Base-by-base conservation (phyloP, 2,329 filamentous ascomycete genomes). In the Cercospora sp. region DNA sequence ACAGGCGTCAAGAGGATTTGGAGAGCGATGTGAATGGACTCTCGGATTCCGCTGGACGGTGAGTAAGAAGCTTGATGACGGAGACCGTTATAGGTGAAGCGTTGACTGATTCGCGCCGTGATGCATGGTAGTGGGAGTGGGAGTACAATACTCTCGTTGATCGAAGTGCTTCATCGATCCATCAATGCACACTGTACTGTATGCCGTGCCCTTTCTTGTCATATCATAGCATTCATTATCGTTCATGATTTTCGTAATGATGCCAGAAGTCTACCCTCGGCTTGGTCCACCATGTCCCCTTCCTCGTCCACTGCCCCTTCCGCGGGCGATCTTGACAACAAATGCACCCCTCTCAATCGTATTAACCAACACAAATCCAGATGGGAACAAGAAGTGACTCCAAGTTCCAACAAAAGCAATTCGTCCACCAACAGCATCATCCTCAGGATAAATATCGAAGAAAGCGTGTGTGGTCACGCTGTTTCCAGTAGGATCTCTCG, bases 361-460 rank as follows among this genome's bases (percentile, higher is more conserved):
- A 75, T 86, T 85, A 68, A 86, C 74, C 8, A 85, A 79, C 65
- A 86, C 80, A 69, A 81, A 82, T 2, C 84, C 84, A 0, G 79
- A 82, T 73, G 80, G 80, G 13, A 63, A 53, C 73, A 85, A 85
- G 1, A 82, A 82, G 66, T 84, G 85, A 57, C 80, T 79, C 18
- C 79, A 82, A 83, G 84, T 53, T 9, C 48, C 48, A 85, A 3
- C 80, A 28, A 40, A 81, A 3, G 82, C 83, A n/a, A 70, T 28
- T 40, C 64, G 16, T 28, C 18, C 72, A 67, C 63, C 68, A 23
- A 30, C 20, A 12, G 42, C 42, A 10, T 63, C 61, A 20, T 63
- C 61, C 69, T 84, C 84, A 0, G 83, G 84, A 74, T 84, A 81
- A 42, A 83, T 80, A 57, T 86, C 84, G 64, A 86, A 85, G 77